phyloP scores from a whole-genome alignment of 768 basidiomycete genomes.

The Tylopilus balloui region DNA sequence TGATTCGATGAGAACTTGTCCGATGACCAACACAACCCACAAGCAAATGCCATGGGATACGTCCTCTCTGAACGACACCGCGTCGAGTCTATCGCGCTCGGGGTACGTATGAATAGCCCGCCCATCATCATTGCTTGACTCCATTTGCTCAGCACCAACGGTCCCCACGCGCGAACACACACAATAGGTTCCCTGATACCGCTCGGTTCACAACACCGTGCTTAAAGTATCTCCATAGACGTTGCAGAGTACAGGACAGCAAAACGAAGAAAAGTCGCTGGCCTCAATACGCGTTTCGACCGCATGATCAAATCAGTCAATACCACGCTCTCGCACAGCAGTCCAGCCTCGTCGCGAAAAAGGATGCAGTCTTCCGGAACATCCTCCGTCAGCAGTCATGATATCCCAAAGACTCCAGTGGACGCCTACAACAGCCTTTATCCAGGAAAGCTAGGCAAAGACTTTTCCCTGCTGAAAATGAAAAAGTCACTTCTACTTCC shows the following conservation, averaged over 20 bases:
- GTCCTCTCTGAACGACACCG: constrained; percentile 7
- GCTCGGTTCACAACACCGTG: background rate
- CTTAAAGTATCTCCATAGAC: constrained; percentile 8
- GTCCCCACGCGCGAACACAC: background rate
- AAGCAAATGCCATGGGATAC: too few relatives aligned
- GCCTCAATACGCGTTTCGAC: constrained; percentile 60
- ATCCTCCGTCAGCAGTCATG: constrained; percentile 41
- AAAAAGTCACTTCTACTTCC: constrained; percentile 7
- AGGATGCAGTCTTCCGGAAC: constrained; percentile 40
- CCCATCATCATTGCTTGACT: background rate
- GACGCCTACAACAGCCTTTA: constrained; percentile 37
- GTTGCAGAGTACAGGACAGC: constrained; percentile 9
- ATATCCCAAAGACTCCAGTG: constrained; percentile 38
- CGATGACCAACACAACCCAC: too few relatives aligned
- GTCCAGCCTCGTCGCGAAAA: constrained; percentile 24
- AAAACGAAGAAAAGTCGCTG: constrained; percentile 49
- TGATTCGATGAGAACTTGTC: too few relatives aligned
- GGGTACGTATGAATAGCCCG: constrained; percentile 6
- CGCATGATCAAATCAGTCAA: constrained; percentile 62
- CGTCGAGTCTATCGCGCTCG: constrained; percentile 13
- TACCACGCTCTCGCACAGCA: constrained; percentile 27
- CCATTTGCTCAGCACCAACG: background rate
- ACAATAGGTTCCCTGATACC: constrained; percentile 13
- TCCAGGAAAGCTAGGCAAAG: constrained; percentile 34
- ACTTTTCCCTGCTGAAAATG: constrained; percentile 45